Base-by-base conservation (phyloP, 2,329 filamentous ascomycete species). In the Bipolaris zeicola region DNA sequence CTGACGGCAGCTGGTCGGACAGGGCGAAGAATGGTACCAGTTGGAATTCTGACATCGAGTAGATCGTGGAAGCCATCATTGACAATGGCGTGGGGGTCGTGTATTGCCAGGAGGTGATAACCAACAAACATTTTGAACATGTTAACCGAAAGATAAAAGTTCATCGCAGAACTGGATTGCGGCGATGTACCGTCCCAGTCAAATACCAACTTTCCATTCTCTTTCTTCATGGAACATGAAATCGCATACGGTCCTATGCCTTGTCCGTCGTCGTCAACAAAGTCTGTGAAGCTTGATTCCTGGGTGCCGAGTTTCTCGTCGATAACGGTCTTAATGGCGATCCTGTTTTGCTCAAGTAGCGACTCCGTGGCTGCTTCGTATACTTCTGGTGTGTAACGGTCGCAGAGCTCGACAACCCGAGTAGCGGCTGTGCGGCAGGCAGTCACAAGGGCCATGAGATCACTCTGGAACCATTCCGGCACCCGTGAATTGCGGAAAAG, bases 111-210 rank as follows among this genome's bases (percentile, higher is more conserved):
- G 3, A 82, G 71, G 54, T 78, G 79, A 60, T 79, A 81, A 0
- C 78, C 80, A 41, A 82, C 77, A 57, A 82, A 82, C 77, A 83
- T 82, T 51, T 79, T 81, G 71, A 83, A 82, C 78, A 81, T 79
- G 18, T 78, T 81, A 16, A 77, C 75, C 0, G 77, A 80, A 2
- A 82, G 73, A 57, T 79, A 82, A 51, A 78, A 82, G 62, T 83
- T 82, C 70, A 82, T 79, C 11, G 76, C 75, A 1, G 74, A 76
- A 52, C 77, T 73, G 8, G 78, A 80, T 58, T 82, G 81, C 0
- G 79, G 80, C 1, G 76, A 78, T 1, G 80, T 82, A 8, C 80
- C 80, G 39, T 74, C 74, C 78, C 80, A 82, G 67, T 82, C 80
- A 60, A 82, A 82, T 0, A 73, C 65, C 1, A 82, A 70, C 14